Evolutionary conservation across 345 rosid species (phyloP).

Genomic region (Syzygium oleosum): DNA sequence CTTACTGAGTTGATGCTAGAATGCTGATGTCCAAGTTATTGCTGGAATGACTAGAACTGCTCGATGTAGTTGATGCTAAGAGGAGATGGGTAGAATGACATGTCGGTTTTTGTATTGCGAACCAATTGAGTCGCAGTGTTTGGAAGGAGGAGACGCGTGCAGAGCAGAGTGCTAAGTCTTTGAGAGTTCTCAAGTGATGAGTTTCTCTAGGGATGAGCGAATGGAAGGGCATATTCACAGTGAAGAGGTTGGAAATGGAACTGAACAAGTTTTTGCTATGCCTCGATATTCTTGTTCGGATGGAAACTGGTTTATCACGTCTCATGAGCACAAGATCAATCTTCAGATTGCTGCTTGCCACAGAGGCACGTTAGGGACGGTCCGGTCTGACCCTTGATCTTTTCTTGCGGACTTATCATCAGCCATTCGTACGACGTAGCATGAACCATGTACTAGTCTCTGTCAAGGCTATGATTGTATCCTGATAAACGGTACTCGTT

Average conservation of each 20-base stretch:
- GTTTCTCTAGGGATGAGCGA: background rate
- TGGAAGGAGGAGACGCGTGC: too few relatives aligned
- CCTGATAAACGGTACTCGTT: background rate
- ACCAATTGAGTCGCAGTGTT: too few relatives aligned
- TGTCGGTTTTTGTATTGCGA: background rate
- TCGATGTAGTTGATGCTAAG: background rate
- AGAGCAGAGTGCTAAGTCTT: too few relatives aligned
- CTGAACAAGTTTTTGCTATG: background rate
- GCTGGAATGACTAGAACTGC: background rate
- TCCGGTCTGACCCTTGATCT: background rate
- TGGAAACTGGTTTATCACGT: background rate
- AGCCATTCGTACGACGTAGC: background rate
- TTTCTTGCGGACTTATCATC: background rate
- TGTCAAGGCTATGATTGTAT: background rate
- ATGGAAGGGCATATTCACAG: background rate
- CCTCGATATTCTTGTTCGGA: background rate
- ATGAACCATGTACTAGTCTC: background rate
- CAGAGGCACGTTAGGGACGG: background rate
- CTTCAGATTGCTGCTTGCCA: background rate
- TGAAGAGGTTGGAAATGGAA: background rate
- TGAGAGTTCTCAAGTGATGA: too few relatives aligned
- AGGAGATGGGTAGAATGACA: background rate
- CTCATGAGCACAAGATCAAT: background rate
- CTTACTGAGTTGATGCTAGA: background rate
- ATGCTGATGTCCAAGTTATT: background rate